Conservation (phyloP, 164 flowering plant species). For the Cinnamomum micranthum region DNA sequence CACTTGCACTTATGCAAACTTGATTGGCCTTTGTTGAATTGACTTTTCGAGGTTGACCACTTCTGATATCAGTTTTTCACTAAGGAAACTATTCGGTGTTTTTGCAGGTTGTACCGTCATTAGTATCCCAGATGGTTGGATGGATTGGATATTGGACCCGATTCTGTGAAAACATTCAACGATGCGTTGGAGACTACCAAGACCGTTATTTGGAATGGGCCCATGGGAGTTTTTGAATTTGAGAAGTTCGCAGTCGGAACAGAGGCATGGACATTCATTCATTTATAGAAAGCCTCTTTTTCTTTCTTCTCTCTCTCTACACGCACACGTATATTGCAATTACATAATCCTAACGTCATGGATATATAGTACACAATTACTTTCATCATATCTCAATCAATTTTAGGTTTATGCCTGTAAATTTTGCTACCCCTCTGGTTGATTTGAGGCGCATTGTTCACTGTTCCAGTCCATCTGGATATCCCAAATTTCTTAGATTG, state of each 20-base stretch:
- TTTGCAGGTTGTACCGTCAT: slow-evolving; percentile 66
- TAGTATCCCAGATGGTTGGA: slow-evolving; percentile 82
- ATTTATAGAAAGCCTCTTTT: too few species aligned
- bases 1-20: background rate
- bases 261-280: slow-evolving; percentile 36
- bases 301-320: too few species aligned
- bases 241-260: slow-evolving; percentile 77
- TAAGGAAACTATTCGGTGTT: background rate
- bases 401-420: too few species aligned
- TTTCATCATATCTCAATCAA: too few species aligned
- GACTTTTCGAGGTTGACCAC: background rate
- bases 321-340: background rate
- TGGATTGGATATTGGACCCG: slow-evolving; percentile 91
- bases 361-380: too few species aligned
- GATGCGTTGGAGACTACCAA: slow-evolving; percentile 67
- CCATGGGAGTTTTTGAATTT: slow-evolving; percentile 84
- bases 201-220: slow-evolving; percentile 88
- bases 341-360: too few species aligned
- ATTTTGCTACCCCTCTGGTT: too few species aligned
- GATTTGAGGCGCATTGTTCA: too few species aligned
- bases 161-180: slow-evolving; percentile 61
- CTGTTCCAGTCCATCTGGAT: too few species aligned
- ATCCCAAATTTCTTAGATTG: too few species aligned
- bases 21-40: background rate
- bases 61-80: too few species aligned